Percentiles rank a stretch among this genome's conserved stretches.
These are phyloP conservation scores for Boletus vinaceobasis DNA, from an alignment of 768 basidiomycete genomes.

Conservation along the genomic window DNA sequence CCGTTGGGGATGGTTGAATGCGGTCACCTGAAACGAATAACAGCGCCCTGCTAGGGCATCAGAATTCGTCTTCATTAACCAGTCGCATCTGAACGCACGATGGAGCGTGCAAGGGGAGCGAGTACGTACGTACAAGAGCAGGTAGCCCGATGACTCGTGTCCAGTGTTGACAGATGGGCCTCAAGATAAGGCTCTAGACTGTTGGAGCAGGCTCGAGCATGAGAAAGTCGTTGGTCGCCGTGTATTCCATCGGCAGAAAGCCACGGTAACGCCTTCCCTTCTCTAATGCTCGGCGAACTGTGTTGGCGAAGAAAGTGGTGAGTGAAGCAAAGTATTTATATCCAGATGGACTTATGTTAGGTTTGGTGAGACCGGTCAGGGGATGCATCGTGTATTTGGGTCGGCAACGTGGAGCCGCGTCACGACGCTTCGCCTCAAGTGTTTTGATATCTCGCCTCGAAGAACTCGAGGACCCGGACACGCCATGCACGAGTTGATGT, in stretches of 20 bases:
- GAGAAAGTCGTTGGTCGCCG: not conserved
- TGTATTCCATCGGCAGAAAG: not conserved
- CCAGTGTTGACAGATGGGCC: not conserved
- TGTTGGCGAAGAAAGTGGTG: no score
- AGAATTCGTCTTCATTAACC: not conserved
- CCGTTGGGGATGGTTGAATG: not conserved
- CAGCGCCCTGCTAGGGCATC: not conserved
- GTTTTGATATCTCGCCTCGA: constrained; percentile 1
- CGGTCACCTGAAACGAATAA: not conserved
- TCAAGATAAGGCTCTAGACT: constrained; percentile 7
- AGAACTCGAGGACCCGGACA: not conserved
- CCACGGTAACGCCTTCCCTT: not conserved
- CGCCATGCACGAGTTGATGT: not conserved
- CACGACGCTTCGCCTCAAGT: not conserved
- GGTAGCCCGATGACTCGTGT: not conserved
- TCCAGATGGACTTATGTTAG: not conserved
- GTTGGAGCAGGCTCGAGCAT: constrained; percentile 4
- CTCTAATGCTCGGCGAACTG: not conserved
- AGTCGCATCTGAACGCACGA: not conserved
- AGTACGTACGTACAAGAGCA: constrained; percentile 17
- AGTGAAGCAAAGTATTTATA: not conserved
- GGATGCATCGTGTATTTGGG: not conserved
- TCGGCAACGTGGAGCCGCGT: not conserved
- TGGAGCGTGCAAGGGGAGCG: not conserved
- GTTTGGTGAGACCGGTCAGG: no score